phyloP scores from a whole-genome alignment of 768 basidiomycete genomes.

The Boletellus ananas region DNA sequence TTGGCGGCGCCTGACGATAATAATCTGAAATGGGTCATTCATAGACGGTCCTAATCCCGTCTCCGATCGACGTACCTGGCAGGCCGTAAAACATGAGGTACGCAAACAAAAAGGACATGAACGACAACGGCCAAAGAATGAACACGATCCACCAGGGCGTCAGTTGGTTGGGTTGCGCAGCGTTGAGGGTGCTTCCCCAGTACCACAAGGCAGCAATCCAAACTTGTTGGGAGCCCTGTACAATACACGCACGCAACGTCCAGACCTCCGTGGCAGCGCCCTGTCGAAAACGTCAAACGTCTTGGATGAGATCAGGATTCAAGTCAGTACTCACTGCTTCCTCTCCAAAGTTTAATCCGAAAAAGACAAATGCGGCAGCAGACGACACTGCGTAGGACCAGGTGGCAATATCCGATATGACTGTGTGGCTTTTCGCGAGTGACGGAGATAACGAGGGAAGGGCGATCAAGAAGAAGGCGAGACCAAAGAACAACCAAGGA shows the following conservation, averaged over 20 bases:
- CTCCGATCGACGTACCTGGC: constrained; percentile 53
- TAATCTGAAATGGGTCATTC: constrained; percentile 51
- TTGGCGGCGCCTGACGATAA: constrained; percentile 89
- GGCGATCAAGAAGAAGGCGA: constrained; percentile 90
- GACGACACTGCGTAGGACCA: constrained; percentile 92
- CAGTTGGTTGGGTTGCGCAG: constrained; percentile 43
- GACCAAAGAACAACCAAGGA: constrained; percentile 89
- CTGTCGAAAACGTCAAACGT: constrained; percentile 32
- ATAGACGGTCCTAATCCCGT: background rate
- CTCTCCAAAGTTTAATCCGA: constrained; percentile 95
- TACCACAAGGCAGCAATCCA: constrained; percentile 97
- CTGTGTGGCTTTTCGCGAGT: constrained; percentile 59
- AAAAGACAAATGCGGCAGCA: constrained; percentile 91
- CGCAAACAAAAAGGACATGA: constrained; percentile 70
- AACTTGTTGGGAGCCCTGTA: constrained; percentile 93
- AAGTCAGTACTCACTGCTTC: constrained; percentile 64
- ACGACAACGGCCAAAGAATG: constrained; percentile 77
- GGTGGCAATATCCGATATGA: constrained; percentile 72
- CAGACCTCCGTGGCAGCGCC: constrained; percentile 95
- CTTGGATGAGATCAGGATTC: background rate
- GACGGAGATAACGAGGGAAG: constrained; percentile 69
- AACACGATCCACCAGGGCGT: constrained; percentile 85
- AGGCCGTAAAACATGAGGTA: constrained; percentile 84
- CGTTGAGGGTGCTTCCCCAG: constrained; percentile 83
- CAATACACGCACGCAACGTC: constrained; percentile 86